A percentile compares a stretch with the other conserved stretches of the same genome.
Evolutionary conservation across 495 filamentous ascomycete genomes (phyloP).

Genomic region (Talaromyces thailandensis): DNA sequence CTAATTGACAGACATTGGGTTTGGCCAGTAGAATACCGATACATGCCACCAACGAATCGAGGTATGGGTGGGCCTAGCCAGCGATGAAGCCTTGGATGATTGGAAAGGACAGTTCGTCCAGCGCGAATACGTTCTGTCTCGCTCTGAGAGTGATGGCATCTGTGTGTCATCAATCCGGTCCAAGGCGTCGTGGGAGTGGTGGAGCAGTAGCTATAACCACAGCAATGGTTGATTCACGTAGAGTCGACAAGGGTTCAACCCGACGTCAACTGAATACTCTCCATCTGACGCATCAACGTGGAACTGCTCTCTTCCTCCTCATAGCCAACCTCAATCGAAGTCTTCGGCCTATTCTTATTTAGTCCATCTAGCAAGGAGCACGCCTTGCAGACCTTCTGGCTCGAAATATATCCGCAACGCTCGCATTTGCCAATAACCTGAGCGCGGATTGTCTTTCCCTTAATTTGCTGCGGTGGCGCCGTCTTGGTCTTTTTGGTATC

Average conservation of each 20-base stretch:
- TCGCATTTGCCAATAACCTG: slow-evolving; percentile 81
- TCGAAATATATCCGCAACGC: slow-evolving; percentile 90
- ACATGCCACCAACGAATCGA: neutral
- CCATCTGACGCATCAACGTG: slow-evolving; percentile 46
- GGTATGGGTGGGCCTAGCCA: neutral
- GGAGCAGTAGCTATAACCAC: neutral
- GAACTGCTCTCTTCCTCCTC: slow-evolving; percentile 49
- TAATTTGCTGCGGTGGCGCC: slow-evolving; percentile 10
- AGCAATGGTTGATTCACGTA: neutral
- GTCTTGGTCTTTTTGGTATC: slow-evolving; percentile 8
- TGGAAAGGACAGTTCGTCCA: neutral
- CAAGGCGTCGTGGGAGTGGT: neutral
- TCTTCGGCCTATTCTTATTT: slow-evolving; percentile 83
- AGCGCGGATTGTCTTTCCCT: slow-evolving; percentile 32
- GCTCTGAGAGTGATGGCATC: neutral
- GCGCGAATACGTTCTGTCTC: neutral
- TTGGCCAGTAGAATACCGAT: neutral
- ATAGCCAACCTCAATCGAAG: slow-evolving; percentile 47
- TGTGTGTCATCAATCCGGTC: neutral
- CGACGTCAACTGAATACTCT: slow-evolving; percentile 37
- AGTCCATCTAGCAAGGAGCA: slow-evolving; percentile 83
- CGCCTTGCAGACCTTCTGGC: slow-evolving; percentile 90
- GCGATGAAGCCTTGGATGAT: neutral
- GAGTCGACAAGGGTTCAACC: slow-evolving; percentile 9
- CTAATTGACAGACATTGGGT: neutral